Base-by-base conservation (phyloP, 1,139 yeast genomes). In the Pichia sp. region DNA sequence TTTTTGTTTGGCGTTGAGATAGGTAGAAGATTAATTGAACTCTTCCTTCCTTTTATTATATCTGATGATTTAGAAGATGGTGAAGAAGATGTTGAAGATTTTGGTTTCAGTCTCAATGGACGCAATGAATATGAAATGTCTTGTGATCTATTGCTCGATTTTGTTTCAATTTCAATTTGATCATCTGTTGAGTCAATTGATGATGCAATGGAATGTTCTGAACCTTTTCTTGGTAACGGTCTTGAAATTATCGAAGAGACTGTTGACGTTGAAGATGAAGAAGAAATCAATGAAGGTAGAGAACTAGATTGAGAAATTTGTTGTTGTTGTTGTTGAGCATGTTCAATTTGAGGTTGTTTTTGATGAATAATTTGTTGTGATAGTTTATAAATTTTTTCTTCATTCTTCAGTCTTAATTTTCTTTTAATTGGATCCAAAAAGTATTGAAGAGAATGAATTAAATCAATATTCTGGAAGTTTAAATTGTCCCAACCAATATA, bases 401-500 rank as follows among this genome's bases (percentile, higher is more conserved):
- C 62, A 8, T 52, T 42, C 27, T 60, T 58, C 22, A 50, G 56
- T 53, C 60, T 63, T 26, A 70, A 46, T 40, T 64, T 62, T 26
- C 61, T 59, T 65, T 83, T 85, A 64, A 90, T 87, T 44, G 88
- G 85, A 27, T 73, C 69, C 51, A 92, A 70, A 69, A 92, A 87
- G 39, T 90, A 90, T 46, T 84, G 80, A 50, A 90, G 73, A 18
- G 82, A 82, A 45, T 72, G 68, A 49, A 80, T 70, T 53, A 92
- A 74, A 59, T 92, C 97, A 43, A 76, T 73, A 58, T 80, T 81
- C 41, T 78, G 70, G 49, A 92, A 80, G 42, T 76, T 71, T 47
- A 90, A 70, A 39, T 60, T 55, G 60, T 87, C 81, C 97, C 97
- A 92, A 58, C 86, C 83, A 52, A 92, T 75, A 56, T 88, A 79